Base-by-base conservation (phyloP, 768 basidiomycete species). In the Wakefieldia striispora region DNA sequence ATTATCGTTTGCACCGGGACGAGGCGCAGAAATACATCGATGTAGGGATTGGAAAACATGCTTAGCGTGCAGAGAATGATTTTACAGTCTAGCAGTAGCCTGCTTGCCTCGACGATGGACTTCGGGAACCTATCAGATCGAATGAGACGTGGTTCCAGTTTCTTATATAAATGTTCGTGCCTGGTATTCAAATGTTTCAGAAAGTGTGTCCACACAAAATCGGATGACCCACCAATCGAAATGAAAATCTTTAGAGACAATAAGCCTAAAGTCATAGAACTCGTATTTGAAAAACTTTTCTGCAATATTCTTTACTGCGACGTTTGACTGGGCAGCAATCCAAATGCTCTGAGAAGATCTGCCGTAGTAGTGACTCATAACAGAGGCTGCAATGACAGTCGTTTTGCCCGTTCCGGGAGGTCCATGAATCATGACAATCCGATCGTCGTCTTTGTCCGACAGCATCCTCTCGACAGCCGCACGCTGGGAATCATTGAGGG, bases 251-350 rank as follows among this genome's bases (percentile, higher is more conserved):
- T 61, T 64, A 12, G 77, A 77, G 6, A 79, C 74, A n/a, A 78
- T 47, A 1, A 78, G 42, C 43, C 52, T 72, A 51, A 76, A 78
- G 8, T 62, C 49, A 8, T 27, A 5, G 51, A 76, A 70, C 0
- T 40, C 58, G n/a, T 59, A 53, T 7, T 63, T 59, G 21, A 64
- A 50, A 11, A 78, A 62, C 40, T 73, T 78, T 51, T 77, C 73
- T 0, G 76, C 76, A n/a, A 78, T 77, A 48, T 78, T 78, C 55
- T 79, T 79, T 17, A 78, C 77, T 0, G 74, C 77, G 29, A 78
- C 74, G 36, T 78, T 79, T 0, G 76, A 77, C 23, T 78, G 78
- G 0, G 77, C 75, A 24, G 72, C 61, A 24, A 79, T 53, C 70
- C 73, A 78, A 10, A 75, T 57, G 9, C 56, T 43, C 23, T 39